Evolutionary conservation across 306 rosid genomes (phyloP), one percentile per base, ranked within the genome.

Genomic region (Cicer chorassanicum): DNA sequence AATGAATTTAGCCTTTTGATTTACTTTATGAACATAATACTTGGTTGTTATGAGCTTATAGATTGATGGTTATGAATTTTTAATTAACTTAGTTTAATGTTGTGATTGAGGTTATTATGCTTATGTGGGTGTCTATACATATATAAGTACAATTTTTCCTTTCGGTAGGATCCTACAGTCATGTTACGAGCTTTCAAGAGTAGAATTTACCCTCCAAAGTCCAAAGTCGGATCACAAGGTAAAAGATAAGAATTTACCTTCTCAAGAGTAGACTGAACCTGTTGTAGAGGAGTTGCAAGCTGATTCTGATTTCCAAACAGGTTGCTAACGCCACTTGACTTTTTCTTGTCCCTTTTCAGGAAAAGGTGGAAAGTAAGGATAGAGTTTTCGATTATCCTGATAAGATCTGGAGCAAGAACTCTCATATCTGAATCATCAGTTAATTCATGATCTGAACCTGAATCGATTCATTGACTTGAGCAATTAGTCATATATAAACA

Each of bases 311-410:
- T 88, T 78, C 96, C 96, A 82, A 86, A 87, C 55, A 86, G 83
- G 60, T 80, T 82, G 39, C 77, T 82, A 49, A 63, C 85, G 12
- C 87, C 83, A 36, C 72, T 84, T 64, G 94, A 77, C 80, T 82
- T 87, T 80, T 86, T 89, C 85, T 86, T 91, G 82, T 94, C 98
- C 86, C 78, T 87, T 89, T 90, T 94, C 81, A 88, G 72, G 85
- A 94, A 91, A 62, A 82, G 77, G 53, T 83, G 90, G 83, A 94
- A 91, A 46, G 93, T 87, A 34, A 94, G 89, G 84, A 94, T 91
- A 56, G 91, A 86, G 48, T 84, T 81, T 80, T 91, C 91, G 34
- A 91, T 87, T 70, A 88, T 84, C 85, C 63, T 80, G 66, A 88
- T 86, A 56, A 94, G 89, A 78, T 91, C 95, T 65, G 89, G 75